Evolutionary conservation across 225 moss, liverwort and hornwort species (phyloP).

Genomic region (Thuidium tamariscinum): DNA sequence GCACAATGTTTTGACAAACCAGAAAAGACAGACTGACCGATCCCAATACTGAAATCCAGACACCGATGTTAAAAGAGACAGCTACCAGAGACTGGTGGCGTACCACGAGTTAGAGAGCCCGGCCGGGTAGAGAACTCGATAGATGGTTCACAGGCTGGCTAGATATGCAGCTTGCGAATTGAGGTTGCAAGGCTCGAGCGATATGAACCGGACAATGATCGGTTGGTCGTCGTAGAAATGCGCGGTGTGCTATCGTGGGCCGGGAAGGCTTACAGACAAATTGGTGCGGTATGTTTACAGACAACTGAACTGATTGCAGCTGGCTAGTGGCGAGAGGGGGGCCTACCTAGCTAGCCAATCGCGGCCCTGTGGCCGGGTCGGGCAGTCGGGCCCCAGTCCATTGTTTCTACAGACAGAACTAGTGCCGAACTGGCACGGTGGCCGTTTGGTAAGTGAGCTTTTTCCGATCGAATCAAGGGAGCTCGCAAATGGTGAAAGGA

Average conservation of each 20-base stretch:
- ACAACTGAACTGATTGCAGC: neutral
- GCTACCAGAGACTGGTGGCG: neutral
- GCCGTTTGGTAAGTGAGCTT: neutral
- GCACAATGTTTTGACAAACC: neutral
- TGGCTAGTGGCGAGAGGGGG: neutral
- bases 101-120: neutral
- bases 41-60: neutral
- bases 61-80: neutral
- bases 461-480: neutral
- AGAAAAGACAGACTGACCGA: neutral
- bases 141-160: neutral
- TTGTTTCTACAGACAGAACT: neutral
- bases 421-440: neutral
- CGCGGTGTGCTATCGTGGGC: no score
- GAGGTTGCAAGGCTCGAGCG: neutral
- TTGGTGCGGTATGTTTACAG: neutral
- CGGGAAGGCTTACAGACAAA: neutral
- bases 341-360: neutral
- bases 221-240: neutral
- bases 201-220: neutral
- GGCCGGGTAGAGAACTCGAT: neutral
- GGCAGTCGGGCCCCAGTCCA: neutral
- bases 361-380: neutral
- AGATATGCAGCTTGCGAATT: neutral
- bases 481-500: neutral